Percentiles rank a stretch among this genome's conserved stretches.
Conservation (phyloP, 108 stramenopile species). For the Nitzschia palea region DNA sequence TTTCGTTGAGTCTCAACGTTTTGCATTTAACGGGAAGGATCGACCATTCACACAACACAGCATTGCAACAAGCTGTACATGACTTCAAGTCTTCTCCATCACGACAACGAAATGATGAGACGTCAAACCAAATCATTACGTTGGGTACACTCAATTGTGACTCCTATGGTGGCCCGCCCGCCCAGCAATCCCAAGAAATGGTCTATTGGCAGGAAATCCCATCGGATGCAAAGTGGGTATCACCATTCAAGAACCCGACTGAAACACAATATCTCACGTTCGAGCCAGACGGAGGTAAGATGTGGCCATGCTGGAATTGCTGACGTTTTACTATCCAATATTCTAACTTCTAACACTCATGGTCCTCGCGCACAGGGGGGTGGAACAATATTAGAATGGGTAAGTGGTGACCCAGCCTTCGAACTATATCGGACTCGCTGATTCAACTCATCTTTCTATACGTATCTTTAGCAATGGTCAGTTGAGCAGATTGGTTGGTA, state of each 20-base stretch:
- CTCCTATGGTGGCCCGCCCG: constrained; percentile 68
- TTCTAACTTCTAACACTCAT: too few species aligned
- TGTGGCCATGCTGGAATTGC: too few species aligned
- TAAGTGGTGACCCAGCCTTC: too few species aligned
- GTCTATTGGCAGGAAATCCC: constrained; percentile 89
- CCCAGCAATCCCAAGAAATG: constrained; percentile 69
- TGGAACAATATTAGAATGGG: constrained; percentile 95
- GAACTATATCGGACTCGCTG: too few species aligned
- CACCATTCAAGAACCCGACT: constrained; percentile 55
- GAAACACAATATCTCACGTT: constrained; percentile 84
- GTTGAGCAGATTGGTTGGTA: too few species aligned
- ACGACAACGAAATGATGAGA: background rate
- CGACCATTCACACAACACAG: constrained; percentile 1
- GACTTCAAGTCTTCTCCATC: background rate
- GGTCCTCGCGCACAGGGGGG: constrained; percentile 77
- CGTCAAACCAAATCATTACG: background rate
- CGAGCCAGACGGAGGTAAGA: constrained; percentile 71
- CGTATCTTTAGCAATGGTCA: too few species aligned
- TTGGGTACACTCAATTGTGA: constrained; percentile 74
- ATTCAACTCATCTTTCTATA: background rate
- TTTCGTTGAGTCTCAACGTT: constrained; percentile 22
- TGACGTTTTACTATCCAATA: too few species aligned
- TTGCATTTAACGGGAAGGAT: constrained; percentile 21
- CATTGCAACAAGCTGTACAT: constrained; percentile 1
- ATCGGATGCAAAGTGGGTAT: constrained; percentile 52